Evolutionary conservation across 179 eudicot genomes (phyloP), one percentile per base, ranked within the genome.

Genomic region (Patellifolia procumbens): DNA sequence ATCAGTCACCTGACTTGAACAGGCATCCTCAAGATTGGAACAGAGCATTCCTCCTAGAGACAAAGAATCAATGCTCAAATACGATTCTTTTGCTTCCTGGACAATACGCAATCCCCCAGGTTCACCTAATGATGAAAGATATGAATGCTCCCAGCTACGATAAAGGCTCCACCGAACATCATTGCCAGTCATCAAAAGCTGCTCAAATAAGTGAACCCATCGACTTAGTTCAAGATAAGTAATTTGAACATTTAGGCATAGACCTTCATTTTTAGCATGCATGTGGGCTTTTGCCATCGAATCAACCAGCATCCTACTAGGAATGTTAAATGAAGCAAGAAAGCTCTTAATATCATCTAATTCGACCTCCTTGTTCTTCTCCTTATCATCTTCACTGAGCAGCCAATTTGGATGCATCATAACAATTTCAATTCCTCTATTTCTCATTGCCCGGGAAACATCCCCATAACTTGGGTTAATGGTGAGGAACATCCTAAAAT

Each of bases 401-500:
- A 88, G 81, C 94, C 93, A 89, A 74, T 85, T 34, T 42, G 97
- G 98, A 71, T 89, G 89, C 97, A 93, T 86, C 89, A 93, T 63
- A 81, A 74, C 88, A 68, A 95, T 85, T 78, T 95, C 99, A 64
- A 93, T 92, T 46, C 97, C 99, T 87, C 99, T 85, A 70, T 95
- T 95, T 73, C 99, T 86, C 99, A 95, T 95, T 51, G 99, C 99
- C 52, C 99, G 88, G 46, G 99, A 95, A 37, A 95, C 89, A 72
- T 93, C 94, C 79, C 99, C 99, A 77, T 81, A 86, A 43, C 80
- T 88, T 37, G 99, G 97, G 83, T 95, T 91, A 46, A 93, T 93
- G 11, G 99, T 95, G 68, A 95, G 93, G 75, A 95, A 95, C 91
- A 95, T 88, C 74, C 93, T 85, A 74, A 95, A 95, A 42, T 88